A percentile compares a stretch with the other conserved stretches of the same genome.
Conservation (phyloP, 768 basidiomycete species). For the Crucibulum laeve region DNA sequence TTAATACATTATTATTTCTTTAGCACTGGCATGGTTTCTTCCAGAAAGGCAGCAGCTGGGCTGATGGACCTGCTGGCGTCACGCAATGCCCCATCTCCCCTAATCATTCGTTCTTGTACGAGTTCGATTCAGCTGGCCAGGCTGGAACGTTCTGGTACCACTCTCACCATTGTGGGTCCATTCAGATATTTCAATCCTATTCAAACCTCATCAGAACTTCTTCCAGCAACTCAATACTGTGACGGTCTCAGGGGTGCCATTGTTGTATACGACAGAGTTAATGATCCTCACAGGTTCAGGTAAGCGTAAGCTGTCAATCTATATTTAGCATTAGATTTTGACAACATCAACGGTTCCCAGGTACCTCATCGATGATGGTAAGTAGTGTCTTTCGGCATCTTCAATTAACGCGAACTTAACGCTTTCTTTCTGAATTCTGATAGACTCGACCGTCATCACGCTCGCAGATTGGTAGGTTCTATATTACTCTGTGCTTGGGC, state of each 20-base stretch:
- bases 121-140: constrained; percentile 22
- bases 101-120: constrained; percentile 34
- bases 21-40: constrained; percentile 50
- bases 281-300: constrained; percentile 15
- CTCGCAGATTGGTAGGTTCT: constrained; percentile 28
- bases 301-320: not conserved
- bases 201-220: constrained; percentile 15
- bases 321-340: not conserved
- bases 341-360: constrained; percentile 1
- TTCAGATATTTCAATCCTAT: constrained; percentile 11
- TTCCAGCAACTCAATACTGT: no score
- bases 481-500: not conserved
- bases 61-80: constrained; percentile 35
- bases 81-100: constrained; percentile 46
- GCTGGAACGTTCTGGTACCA: constrained; percentile 21
- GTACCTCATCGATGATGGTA: constrained; percentile 30
- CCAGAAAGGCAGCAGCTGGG: constrained; percentile 35
- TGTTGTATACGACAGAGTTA: constrained; percentile 28
- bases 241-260: constrained; percentile 35
- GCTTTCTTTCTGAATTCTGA: constrained; percentile 3
- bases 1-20: not conserved
- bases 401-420: not conserved
- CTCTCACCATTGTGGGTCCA: constrained; percentile 13
- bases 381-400: constrained; percentile 21
- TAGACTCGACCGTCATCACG: constrained; percentile 34